A percentile compares a stretch with the other conserved stretches of the same genome.
Evolutionary conservation across 257 asterid species (phyloP).

Genomic region (Solanum sparsipilum): DNA sequence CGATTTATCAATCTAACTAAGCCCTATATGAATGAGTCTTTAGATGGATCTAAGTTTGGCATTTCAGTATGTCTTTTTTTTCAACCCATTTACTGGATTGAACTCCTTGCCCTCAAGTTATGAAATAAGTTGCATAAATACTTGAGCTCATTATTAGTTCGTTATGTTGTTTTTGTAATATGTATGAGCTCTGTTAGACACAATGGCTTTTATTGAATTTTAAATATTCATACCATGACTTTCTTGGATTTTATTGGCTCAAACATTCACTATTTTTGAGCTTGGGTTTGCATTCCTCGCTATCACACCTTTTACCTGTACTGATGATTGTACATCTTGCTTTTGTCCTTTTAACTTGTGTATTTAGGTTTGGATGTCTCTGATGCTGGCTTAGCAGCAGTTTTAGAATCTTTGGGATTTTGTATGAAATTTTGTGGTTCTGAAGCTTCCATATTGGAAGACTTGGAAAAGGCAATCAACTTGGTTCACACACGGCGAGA

Average conservation of each 20-base stretch:
- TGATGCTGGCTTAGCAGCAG: constrained; percentile 90
- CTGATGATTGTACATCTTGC: not conserved
- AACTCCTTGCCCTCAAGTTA: not conserved
- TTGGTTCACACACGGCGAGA: constrained; percentile 80
- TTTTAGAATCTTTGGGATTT: constrained; percentile 86
- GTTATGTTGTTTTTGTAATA: not conserved
- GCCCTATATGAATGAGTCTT: not conserved
- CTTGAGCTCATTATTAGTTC: not conserved
- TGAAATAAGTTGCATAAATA: not conserved
- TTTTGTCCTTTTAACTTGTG: not conserved
- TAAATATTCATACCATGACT: not conserved
- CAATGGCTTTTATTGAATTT: not conserved
- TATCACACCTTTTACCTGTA: not conserved
- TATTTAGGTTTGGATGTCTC: constrained; percentile 63
- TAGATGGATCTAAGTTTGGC: not conserved
- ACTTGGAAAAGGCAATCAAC: constrained; percentile 80
- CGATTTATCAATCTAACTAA: not conserved
- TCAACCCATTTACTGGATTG: not conserved
- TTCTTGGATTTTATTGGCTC: not conserved
- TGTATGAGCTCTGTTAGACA: not conserved
- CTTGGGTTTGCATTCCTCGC: not conserved
- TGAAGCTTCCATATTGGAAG: constrained; percentile 90
- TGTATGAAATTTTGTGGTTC: constrained; percentile 96
- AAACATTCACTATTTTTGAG: not conserved
- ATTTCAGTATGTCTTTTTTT: not conserved